Percentiles rank a stretch among this genome's conserved stretches.
These are phyloP conservation scores for Phylloporus sp. DNA, from an alignment of 768 basidiomycete genomes.

Conservation along the genomic window DNA sequence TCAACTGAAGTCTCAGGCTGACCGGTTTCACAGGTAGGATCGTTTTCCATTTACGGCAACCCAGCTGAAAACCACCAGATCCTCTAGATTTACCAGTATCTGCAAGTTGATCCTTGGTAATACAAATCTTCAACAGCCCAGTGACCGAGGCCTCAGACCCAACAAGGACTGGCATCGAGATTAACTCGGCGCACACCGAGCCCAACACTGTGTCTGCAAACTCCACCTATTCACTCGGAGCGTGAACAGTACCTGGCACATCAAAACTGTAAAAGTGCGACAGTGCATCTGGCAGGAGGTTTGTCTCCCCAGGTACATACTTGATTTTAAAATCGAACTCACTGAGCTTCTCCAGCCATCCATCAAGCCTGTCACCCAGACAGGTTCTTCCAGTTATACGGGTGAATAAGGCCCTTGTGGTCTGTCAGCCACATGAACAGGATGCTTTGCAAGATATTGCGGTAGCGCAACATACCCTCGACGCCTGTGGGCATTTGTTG, in stretches of 20 bases:
- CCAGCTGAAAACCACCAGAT: no score
- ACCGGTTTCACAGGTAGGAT: no score
- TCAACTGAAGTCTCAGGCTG: neutral
- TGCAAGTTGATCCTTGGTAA: no score
- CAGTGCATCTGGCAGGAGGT: conserved; percentile 27
- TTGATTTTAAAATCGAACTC: conserved; percentile 29
- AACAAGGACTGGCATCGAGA: neutral
- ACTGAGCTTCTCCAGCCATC: conserved; percentile 29
- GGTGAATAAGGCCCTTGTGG: conserved; percentile 20
- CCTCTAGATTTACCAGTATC: no score
- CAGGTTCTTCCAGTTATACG: conserved; percentile 33
- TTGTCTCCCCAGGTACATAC: conserved; percentile 28
- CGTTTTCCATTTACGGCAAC: no score
- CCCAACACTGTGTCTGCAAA: no score
- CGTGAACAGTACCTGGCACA: neutral
- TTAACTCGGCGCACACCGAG: neutral
- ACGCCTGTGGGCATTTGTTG: conserved; percentile 36
- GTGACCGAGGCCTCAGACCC: neutral
- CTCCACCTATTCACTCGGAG: neutral
- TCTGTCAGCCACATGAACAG: conserved; percentile 32
- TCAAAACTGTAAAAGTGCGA: conserved; percentile 15
- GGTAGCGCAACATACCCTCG: conserved; percentile 30
- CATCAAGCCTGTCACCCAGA: conserved; percentile 35
- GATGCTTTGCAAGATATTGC: conserved; percentile 29
- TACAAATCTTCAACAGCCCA: no score